These are phyloP conservation scores for Metschnikowia continentalis DNA, from an alignment of 805 yeast genomes.

Conservation along the genomic window DNA sequence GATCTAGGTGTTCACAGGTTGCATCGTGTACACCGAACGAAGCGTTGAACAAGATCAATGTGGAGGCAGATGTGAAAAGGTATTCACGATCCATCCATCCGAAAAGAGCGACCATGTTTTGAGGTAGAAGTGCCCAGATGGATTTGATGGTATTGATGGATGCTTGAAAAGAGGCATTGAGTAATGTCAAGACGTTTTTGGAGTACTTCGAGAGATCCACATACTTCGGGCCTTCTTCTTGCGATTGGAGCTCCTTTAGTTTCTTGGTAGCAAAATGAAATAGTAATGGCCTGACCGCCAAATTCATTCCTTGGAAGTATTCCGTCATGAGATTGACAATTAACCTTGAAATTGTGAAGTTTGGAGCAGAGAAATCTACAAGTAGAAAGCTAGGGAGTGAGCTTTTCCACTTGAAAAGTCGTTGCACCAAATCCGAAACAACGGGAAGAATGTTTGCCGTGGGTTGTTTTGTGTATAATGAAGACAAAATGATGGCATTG, in stretches of 20 bases:
- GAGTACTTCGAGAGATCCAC: slow-evolving; percentile 68
- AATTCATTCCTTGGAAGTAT: slow-evolving; percentile 75
- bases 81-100: slow-evolving; percentile 88
- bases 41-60: slow-evolving; percentile 67
- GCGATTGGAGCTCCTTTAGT: slow-evolving; percentile 45
- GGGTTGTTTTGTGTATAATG: slow-evolving; percentile 71
- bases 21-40: slow-evolving; percentile 81
- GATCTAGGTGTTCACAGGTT: slow-evolving; percentile 66
- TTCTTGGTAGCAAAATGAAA: slow-evolving; percentile 74
- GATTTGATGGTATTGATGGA: slow-evolving; percentile 72
- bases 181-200: slow-evolving; percentile 57
- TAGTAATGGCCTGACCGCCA: slow-evolving; percentile 72
- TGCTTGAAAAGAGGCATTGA: slow-evolving; percentile 77
- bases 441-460: slow-evolving; percentile 71
- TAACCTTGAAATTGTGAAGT: slow-evolving; percentile 57
- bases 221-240: slow-evolving; percentile 42
- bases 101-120: slow-evolving; percentile 78
- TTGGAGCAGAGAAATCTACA: slow-evolving; percentile 55
- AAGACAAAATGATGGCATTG: slow-evolving; percentile 66
- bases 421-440: slow-evolving; percentile 63
- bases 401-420: slow-evolving; percentile 64
- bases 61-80: slow-evolving; percentile 70
- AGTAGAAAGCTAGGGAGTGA: slow-evolving; percentile 59
- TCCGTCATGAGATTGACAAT: slow-evolving; percentile 77
- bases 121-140: slow-evolving; percentile 69